Evolutionary conservation across 306 rosid genomes (phyloP).

Genomic region (Vicia faba): DNA sequence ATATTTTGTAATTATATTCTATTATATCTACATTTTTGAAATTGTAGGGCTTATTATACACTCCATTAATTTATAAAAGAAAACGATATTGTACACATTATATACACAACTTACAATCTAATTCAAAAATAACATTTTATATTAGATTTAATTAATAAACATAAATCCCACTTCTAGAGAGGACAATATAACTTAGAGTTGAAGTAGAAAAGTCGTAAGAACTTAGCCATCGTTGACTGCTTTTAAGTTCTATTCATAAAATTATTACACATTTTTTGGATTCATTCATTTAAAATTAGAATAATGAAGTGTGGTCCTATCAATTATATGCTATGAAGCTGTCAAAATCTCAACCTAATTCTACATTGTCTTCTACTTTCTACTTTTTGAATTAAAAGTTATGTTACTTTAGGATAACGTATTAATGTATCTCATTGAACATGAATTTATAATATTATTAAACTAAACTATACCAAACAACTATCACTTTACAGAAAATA

Average conservation of each 20-base stretch:
- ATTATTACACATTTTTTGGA: background rate
- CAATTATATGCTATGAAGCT: background rate
- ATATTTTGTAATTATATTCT: too few relatives aligned
- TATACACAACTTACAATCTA: too few relatives aligned
- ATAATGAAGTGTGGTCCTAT: slow-evolving; percentile 29
- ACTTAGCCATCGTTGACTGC: background rate
- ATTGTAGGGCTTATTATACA: too few relatives aligned
- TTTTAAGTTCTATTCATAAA: background rate
- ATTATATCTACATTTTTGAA: too few relatives aligned
- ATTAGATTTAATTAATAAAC: background rate
- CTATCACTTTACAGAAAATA: slow-evolving; percentile 31
- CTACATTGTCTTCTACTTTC: slow-evolving; percentile 18
- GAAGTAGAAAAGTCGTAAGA: background rate
- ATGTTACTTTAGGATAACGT: background rate
- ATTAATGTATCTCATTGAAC: background rate
- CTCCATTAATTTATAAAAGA: too few relatives aligned
- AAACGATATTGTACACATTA: too few relatives aligned
- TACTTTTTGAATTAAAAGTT: slow-evolving; percentile 18
- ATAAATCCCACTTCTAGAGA: background rate
- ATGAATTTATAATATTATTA: background rate
- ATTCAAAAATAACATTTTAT: too few relatives aligned
- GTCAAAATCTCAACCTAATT: slow-evolving; percentile 40
- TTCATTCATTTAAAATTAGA: slow-evolving; percentile 25
- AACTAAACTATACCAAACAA: slow-evolving; percentile 29
- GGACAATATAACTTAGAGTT: background rate